Evolutionary conservation across 108 stramenopile species (phyloP).

Genomic region (Pseudonitzschia multiseries): DNA sequence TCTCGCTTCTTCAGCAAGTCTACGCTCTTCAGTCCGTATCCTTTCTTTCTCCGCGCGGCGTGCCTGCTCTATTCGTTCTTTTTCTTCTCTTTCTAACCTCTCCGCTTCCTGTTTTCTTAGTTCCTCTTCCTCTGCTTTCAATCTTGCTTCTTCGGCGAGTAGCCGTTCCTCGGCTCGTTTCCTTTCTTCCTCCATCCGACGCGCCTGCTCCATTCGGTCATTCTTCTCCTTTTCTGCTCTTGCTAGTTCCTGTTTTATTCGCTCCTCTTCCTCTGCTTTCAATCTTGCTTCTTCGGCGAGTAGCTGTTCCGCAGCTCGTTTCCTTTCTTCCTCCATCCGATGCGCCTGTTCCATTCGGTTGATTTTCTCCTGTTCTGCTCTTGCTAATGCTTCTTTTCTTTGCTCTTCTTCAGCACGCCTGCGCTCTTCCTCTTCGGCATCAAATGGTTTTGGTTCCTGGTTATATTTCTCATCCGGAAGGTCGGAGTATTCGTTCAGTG

Average conservation of each 20-base stretch:
- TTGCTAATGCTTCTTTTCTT: neutral
- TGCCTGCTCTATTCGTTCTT: slow-evolving; percentile 16
- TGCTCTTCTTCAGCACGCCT: neutral
- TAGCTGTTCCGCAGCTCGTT: neutral
- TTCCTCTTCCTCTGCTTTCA: slow-evolving; percentile 27
- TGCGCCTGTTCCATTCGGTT: neutral
- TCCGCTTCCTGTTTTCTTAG: neutral
- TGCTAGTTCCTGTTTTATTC: neutral
- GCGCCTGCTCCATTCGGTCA: slow-evolving; percentile 13
- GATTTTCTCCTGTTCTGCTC: neutral
- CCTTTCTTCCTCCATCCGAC: slow-evolving; percentile 13
- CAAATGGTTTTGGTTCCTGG: neutral
- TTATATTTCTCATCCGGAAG: slow-evolving; percentile 37
- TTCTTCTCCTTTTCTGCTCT: neutral
- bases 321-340: slow-evolving; percentile 9
- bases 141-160: slow-evolving; percentile 22
- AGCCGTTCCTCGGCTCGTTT: neutral
- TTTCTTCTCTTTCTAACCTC: neutral
- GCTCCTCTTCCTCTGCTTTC: slow-evolving; percentile 17
- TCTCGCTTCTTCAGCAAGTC: no score
- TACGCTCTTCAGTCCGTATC: no score
- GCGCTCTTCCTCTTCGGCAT: neutral
- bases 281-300: neutral
- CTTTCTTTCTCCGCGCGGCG: no score
- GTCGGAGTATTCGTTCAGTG: slow-evolving; percentile 67